Percentiles rank a stretch among this genome's conserved stretches.
Conservation (phyloP, 2,329 filamentous ascomycete species). For the Beauveria sp. region DNA sequence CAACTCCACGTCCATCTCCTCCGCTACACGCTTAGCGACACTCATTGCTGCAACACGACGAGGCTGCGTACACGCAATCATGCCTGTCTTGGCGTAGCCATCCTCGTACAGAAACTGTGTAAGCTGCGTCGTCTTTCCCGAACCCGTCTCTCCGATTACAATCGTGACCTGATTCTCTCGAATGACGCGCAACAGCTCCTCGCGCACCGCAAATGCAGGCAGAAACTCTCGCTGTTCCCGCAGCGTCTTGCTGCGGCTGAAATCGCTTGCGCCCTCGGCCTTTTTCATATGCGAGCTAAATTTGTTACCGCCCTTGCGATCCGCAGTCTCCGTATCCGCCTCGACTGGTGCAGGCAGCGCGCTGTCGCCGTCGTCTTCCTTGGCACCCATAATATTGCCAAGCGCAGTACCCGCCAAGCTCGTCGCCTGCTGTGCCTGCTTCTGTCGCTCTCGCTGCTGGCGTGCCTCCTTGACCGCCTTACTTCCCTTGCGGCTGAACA, state of each 20-base stretch:
- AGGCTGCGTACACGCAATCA: conserved; percentile 96
- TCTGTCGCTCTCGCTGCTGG: conserved; percentile 86
- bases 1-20: conserved; percentile 94
- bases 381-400: conserved; percentile 92
- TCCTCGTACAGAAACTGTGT: conserved; percentile 96
- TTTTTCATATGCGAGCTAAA: conserved; percentile 89
- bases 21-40: conserved; percentile 93
- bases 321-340: conserved; percentile 51
- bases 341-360: conserved; percentile 70
- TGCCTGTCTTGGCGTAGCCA: conserved; percentile 76
- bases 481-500: conserved; percentile 93
- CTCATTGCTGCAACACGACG: conserved; percentile 97
- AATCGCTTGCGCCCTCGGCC: conserved; percentile 75
- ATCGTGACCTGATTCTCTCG: conserved; percentile 96
- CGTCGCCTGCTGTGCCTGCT: conserved; percentile 90
- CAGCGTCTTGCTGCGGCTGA: conserved; percentile 86
- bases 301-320: conserved; percentile 49
- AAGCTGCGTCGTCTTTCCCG: conserved; percentile 93
- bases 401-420: conserved; percentile 85
- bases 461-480: conserved; percentile 84
- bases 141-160: conserved; percentile 94
- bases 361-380: conserved; percentile 87
- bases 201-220: conserved; percentile 90
- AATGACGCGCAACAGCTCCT: conserved; percentile 85
- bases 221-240: conserved; percentile 87